phyloP scores from a whole-genome alignment of 768 basidiomycete species.

The Pilatotrama ljubarskyi region DNA sequence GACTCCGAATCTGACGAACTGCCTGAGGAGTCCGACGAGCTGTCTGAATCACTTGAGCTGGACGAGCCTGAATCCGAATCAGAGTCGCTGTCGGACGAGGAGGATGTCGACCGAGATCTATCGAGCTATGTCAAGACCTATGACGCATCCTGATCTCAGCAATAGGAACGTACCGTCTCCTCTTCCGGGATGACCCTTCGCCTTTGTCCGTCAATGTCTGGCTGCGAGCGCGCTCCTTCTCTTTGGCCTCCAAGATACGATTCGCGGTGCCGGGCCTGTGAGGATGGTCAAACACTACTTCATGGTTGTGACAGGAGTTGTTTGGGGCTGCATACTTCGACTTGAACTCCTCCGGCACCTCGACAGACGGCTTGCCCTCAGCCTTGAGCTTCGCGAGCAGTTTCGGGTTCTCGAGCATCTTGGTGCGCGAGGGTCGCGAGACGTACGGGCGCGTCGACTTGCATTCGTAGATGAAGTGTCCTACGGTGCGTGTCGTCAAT shows the following conservation, averaged over 20 bases:
- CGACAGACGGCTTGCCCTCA: constrained; percentile 74
- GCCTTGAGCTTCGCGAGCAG: constrained; percentile 64
- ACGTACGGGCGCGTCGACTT: constrained; percentile 79
- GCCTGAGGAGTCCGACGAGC: constrained; percentile 43
- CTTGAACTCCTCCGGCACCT: constrained; percentile 91
- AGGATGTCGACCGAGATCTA: constrained; percentile 18
- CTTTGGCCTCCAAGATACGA: constrained; percentile 79
- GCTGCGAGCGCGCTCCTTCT: constrained; percentile 63
- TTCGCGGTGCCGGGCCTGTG: constrained; percentile 78
- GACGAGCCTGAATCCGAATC: constrained; percentile 28
- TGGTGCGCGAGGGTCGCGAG: constrained; percentile 85
- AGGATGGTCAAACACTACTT: not conserved
- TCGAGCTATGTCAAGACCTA: not conserved
- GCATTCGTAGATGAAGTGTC: constrained; percentile 93
- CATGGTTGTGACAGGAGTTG: not conserved
- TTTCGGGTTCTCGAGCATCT: constrained; percentile 79
- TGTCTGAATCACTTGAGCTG: constrained; percentile 25
- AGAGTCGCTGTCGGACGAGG: constrained; percentile 21
- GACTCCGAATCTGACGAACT: constrained; percentile 44
- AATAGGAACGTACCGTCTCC: constrained; percentile 33
- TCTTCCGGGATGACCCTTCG: constrained; percentile 28
- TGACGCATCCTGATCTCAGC: not conserved
- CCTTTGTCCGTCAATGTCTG: constrained; percentile 25
- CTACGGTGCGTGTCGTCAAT: constrained; percentile 37
- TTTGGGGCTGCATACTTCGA: constrained; percentile 51